These are phyloP conservation scores for Populus hybrid DNA, from an alignment of 441 rosid species.

Conservation along the genomic window DNA sequence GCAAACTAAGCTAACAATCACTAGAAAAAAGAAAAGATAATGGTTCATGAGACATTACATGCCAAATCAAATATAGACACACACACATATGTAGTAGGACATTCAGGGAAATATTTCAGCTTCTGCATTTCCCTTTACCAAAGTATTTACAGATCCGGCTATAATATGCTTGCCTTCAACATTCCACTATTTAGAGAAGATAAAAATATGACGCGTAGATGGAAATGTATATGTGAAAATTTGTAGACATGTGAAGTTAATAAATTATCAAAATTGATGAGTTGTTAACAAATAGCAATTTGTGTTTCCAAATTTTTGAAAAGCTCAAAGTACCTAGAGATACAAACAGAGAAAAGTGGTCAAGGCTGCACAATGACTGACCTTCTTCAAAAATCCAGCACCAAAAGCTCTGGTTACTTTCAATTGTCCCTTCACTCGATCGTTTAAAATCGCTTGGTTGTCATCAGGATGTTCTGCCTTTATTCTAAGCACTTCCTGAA, in stretches of 20 bases:
- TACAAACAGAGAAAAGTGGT: neutral
- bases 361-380: slow-evolving; percentile 21
- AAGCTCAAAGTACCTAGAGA: slow-evolving; percentile 5
- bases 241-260: neutral
- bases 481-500: slow-evolving; percentile 80
- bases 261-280: neutral
- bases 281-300: neutral
- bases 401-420: slow-evolving; percentile 96
- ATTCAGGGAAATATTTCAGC: neutral
- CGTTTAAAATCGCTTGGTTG: slow-evolving; percentile 69
- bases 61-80: neutral
- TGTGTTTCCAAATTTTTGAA: neutral
- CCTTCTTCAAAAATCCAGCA: slow-evolving; percentile 94
- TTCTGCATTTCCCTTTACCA: neutral
- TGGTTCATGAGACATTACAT: neutral
- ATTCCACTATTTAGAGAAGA: neutral
- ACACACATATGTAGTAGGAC: neutral
- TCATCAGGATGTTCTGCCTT: slow-evolving; percentile 88
- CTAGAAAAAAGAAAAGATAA: neutral
- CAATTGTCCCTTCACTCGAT: slow-evolving; percentile 86
- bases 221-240: neutral
- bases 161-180: neutral
- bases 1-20: neutral
- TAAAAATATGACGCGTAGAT: neutral
- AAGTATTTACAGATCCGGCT: neutral